Base-by-base conservation (phyloP, 2,329 filamentous ascomycete species). In the Xylaria sp. region DNA sequence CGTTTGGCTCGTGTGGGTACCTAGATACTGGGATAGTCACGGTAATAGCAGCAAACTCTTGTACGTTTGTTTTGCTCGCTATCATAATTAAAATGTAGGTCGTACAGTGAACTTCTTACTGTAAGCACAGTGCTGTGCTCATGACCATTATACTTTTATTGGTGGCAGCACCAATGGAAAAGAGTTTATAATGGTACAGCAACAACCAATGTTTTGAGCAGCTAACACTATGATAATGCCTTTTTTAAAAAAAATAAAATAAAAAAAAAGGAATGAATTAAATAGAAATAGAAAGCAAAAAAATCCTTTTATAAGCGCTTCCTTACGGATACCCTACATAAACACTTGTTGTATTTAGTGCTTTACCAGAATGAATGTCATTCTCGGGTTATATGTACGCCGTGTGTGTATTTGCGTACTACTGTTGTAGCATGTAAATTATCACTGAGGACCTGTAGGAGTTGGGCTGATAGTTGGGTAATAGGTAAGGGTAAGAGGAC, bases 1-100 rank as follows among this genome's bases (percentile, higher is more conserved):
- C 56, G 52, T n/a, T 25, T 51, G 58, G 58, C 34, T 44, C 59
- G 58, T 46, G 48, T 67, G 54, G 59, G 37, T 48, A 28, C 51
- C 39, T 44, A 10, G 46, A 18, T 44, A 44, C 46, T 20, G 18
- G 13, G n/a, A 34, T 8, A 54, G 23, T 3, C 0, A 50, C 7
- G 18, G 44, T 20, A 58, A 31, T 58, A 46, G 39, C 25, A 46
- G 31, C 34, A 57, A 57, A 23, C 52, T 41, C 44, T 58, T 44
- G 39, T 52, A 25, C 20, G 50, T 56, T 37, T 25, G 23, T 25
- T 25, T 25, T 63, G 51, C 34, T 52, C 15, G 34, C 34, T 37
- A 37, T 37, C 7, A 37, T 37, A 37, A 28, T 28, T 28, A 28
- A 20, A 50, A 20, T 25, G 55, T 18, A 28, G 18, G 6, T 18